Base-by-base conservation (phyloP, 805 yeast species). In the Grigorovia jiainica region DNA sequence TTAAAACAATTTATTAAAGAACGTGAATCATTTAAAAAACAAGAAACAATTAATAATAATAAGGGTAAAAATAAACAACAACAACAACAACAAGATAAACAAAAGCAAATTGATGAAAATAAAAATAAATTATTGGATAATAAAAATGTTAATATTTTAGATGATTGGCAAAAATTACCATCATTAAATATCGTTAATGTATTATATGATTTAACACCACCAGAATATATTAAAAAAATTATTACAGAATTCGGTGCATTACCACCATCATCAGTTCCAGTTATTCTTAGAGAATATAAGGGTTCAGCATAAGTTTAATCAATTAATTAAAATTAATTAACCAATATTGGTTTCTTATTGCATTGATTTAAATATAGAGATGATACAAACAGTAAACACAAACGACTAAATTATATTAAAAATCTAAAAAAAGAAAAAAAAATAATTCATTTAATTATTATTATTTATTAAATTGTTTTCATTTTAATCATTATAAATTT, bases 211-310 rank as follows among this genome's bases (percentile, higher is more conserved):
- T 71, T 92, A 52, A 90, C 97, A 1, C 97, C 96, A 29, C 95
- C 95, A 11, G 85, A 81, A 51, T 85, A 83, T 57, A 86, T 92
- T 54, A 89, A 90, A 60, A 92, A 92, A 67, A 87, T 92, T 45
- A 87, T 92, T 42, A 92, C 97, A 2, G 98, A 92, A 62, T 78
- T 90, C 49, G 98, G 98, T 23, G 86, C 95, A 2, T 71, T 92
- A 51, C 98, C 98, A 9, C 95, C 98, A 34, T 83, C 95, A n/a
- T 87, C 97, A 1, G 97, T 92, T 44, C 98, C 98, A 21, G 97
- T 92, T 38, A 86, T 92, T 47, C 68, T 92, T 53, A 77, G 97
- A 65, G 98, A 92, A 63, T 92, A 90, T 63, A 86, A 87, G 63
- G 63, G 63, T 39, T 58, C 61, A 31, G 63, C 63, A 48, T 60